phyloP scores from a whole-genome alignment of 2,329 filamentous ascomycete species.

The Didymella segeticola region DNA sequence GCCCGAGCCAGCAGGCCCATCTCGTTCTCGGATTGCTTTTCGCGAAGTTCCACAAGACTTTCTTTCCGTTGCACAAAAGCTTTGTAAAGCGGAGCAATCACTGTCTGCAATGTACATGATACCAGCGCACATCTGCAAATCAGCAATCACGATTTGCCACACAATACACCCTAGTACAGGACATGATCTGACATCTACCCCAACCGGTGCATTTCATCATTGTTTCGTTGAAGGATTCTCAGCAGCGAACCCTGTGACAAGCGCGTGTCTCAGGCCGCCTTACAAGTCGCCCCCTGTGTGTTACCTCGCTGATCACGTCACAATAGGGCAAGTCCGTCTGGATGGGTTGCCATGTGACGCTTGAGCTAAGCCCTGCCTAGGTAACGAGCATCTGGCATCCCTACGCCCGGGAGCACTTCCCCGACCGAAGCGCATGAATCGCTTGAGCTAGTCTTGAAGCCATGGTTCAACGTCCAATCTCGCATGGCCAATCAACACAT shows the following conservation, averaged over 20 bases:
- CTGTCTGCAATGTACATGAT: conserved; percentile 12
- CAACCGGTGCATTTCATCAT: background rate
- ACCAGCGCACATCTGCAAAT: conserved; percentile 8
- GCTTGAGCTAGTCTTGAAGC: conserved; percentile 17
- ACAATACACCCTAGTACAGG: background rate
- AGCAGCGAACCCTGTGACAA: background rate
- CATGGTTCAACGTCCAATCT: conserved; percentile 21
- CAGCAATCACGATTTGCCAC: conserved; percentile 1
- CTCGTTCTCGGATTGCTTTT: conserved; percentile 6
- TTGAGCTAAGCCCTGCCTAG: conserved; percentile 12
- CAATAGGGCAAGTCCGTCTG: conserved; percentile 3
- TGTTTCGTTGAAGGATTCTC: background rate
- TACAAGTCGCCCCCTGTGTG: conserved; percentile 3
- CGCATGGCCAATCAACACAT: conserved; percentile 21
- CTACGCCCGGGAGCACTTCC: conserved; percentile 24
- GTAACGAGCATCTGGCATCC: conserved; percentile 1
- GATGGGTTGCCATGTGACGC: conserved; percentile 14
- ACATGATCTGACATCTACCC: background rate
- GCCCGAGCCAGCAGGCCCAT: conserved; percentile 12
- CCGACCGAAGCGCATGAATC: conserved; percentile 20
- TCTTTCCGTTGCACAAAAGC: conserved; percentile 7
- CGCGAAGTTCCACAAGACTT: conserved; percentile 11
- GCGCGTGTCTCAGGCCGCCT: conserved; percentile 12
- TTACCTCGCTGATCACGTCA: conserved; percentile 7
- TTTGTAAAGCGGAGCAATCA: conserved; percentile 8